A percentile compares a stretch with the other conserved stretches of the same genome.
These are phyloP conservation scores for Stagonosporopsis rhizophila DNA, from an alignment of 2,329 filamentous ascomycete species.

Conservation along the genomic window DNA sequence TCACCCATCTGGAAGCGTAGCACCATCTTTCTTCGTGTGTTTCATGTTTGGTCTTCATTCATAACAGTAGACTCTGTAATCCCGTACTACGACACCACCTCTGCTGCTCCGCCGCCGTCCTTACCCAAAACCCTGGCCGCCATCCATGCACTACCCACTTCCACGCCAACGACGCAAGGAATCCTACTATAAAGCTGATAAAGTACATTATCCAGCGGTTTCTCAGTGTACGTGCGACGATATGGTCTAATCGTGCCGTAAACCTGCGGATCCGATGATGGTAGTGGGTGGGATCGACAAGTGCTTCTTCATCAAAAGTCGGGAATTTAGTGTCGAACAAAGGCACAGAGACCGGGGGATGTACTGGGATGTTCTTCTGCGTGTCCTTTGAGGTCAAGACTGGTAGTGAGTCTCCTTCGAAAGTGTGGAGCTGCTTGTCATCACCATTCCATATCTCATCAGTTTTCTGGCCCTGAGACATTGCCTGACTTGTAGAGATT, in stretches of 20 bases:
- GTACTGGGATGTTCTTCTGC: background rate
- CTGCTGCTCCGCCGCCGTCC: background rate
- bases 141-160: background rate
- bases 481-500: too few relatives aligned
- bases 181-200: background rate
- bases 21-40: too few relatives aligned
- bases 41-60: too few relatives aligned
- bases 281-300: background rate
- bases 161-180: background rate
- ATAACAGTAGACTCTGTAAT: background rate
- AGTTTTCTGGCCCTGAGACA: too few relatives aligned
- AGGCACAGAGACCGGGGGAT: too few relatives aligned
- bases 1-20: too few relatives aligned
- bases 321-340: background rate
- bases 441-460: too few relatives aligned
- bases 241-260: background rate
- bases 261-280: background rate
- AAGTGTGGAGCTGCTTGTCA: too few relatives aligned
- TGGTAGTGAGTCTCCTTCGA: too few relatives aligned
- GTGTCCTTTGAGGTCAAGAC: background rate
- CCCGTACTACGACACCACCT: background rate
- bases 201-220: background rate
- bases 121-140: background rate
- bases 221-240: background rate
- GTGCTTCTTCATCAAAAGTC: background rate